Percentiles rank a stretch among this genome's conserved stretches.
phyloP scores from a whole-genome alignment of 495 filamentous ascomycete species.

The Penicillium cinerascens region DNA sequence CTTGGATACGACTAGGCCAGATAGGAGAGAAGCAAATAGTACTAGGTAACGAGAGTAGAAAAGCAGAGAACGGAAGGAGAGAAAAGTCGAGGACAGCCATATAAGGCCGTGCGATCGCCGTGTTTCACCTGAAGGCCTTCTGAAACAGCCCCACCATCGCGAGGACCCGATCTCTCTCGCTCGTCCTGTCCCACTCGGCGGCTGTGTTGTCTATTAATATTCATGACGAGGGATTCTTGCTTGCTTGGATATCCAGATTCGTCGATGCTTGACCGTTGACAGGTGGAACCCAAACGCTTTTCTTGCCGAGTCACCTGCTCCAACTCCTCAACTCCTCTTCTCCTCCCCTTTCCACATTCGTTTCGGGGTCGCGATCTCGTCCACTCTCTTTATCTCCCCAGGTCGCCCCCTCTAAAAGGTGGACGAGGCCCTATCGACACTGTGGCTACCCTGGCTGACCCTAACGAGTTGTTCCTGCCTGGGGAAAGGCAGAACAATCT shows the following conservation, averaged over 20 bases:
- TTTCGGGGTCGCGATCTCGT: constrained; percentile 4
- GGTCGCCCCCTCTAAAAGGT: constrained; percentile 14
- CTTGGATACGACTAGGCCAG: no score
- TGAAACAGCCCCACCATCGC: constrained; percentile 30
- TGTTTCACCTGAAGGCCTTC: constrained; percentile 32
- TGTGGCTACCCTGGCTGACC: constrained; percentile 45
- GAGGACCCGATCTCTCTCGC: constrained; percentile 22
- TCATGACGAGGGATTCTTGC: constrained; percentile 9
- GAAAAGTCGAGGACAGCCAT: not conserved
- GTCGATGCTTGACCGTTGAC: constrained; percentile 1
- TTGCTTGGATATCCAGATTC: not conserved
- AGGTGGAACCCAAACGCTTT: constrained; percentile 7
- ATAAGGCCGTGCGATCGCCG: not conserved
- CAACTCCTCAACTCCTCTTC: constrained; percentile 3
- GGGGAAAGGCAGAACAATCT: constrained; percentile 49
- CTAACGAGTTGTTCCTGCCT: constrained; percentile 48
- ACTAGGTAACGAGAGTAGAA: not conserved
- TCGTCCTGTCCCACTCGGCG: constrained; percentile 17
- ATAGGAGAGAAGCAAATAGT: no score
- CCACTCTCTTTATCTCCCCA: constrained; percentile 2
- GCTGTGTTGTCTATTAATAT: constrained; percentile 33
- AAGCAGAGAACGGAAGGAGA: not conserved
- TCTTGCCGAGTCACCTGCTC: constrained; percentile 24
- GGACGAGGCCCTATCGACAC: constrained; percentile 26
- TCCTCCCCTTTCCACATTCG: constrained; percentile 12